Conservation (phyloP, 768 basidiomycete species). For the Macrolepiota dolichaula region DNA sequence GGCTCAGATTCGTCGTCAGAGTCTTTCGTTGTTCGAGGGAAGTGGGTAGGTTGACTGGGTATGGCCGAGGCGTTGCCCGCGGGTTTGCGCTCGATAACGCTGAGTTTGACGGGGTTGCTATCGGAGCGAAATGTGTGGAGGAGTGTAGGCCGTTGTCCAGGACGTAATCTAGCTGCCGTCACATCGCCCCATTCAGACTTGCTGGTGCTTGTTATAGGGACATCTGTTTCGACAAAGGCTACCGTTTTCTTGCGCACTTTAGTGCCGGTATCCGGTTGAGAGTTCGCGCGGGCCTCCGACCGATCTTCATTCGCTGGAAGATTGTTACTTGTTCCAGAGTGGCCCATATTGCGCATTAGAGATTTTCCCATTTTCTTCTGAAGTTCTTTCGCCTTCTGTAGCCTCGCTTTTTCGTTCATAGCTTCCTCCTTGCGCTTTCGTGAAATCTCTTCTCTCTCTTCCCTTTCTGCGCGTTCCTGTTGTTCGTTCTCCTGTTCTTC, state of each 20-base stretch:
- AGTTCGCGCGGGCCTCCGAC: slow-evolving; percentile 25
- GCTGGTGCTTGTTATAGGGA: slow-evolving; percentile 10
- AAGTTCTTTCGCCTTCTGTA: slow-evolving; percentile 45
- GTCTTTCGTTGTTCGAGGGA: slow-evolving; percentile 32
- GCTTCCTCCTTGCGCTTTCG: slow-evolving; percentile 50
- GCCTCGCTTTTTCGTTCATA: slow-evolving; percentile 32
- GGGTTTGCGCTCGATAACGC: slow-evolving; percentile 65
- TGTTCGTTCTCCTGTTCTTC: slow-evolving; percentile 45
- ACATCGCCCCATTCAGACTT: slow-evolving; percentile 52
- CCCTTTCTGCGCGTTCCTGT: slow-evolving; percentile 36
- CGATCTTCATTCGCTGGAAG: slow-evolving; percentile 29
- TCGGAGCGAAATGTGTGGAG: slow-evolving; percentile 31
- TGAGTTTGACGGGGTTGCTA: slow-evolving; percentile 58
- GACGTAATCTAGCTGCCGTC: slow-evolving; percentile 43
- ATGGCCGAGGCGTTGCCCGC: slow-evolving; percentile 18
- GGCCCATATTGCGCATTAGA: slow-evolving; percentile 44
- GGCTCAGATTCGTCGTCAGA: slow-evolving; percentile 70
- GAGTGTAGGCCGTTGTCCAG: slow-evolving; percentile 32
- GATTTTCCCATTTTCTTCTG: slow-evolving; percentile 81
- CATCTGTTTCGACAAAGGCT: slow-evolving; percentile 51
- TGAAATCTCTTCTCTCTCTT: slow-evolving; percentile 42
- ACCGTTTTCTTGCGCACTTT: slow-evolving; percentile 58
- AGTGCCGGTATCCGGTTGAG: slow-evolving; percentile 17
- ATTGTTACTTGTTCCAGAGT: slow-evolving; percentile 34
- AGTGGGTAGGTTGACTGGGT: slow-evolving; percentile 15